phyloP scores from a whole-genome alignment of 2,329 filamentous ascomycete genomes.

The Claviceps cyperi region DNA sequence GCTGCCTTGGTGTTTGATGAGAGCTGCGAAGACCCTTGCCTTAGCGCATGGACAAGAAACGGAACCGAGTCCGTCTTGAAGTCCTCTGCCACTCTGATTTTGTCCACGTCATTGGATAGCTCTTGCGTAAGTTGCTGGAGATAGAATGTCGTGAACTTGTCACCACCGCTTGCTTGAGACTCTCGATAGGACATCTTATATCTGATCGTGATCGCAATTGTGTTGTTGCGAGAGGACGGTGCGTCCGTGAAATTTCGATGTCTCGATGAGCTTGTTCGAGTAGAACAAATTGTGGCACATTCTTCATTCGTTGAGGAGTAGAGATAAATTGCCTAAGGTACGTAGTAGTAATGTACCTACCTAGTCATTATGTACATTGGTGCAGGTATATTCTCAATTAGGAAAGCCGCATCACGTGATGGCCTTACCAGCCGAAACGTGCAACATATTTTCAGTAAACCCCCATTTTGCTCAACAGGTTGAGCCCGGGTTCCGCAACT shows the following conservation, averaged over 20 bases:
- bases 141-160: conserved; percentile 51
- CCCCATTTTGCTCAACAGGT: too few species aligned
- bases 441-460: too few species aligned
- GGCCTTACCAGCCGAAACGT: too few species aligned
- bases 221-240: background rate
- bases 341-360: too few species aligned
- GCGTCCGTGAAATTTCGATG: background rate
- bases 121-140: conserved; percentile 55
- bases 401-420: too few species aligned
- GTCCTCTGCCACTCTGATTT: conserved; percentile 52
- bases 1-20: background rate
- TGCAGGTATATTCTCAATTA: too few species aligned
- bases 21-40: conserved; percentile 54
- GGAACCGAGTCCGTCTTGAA: conserved; percentile 51
- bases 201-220: too few species aligned
- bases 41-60: conserved; percentile 52
- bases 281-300: background rate
- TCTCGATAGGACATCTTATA: background rate
- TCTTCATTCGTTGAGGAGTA: too few species aligned
- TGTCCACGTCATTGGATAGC: conserved; percentile 60
- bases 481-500: too few species aligned
- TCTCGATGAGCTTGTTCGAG: background rate
- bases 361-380: too few species aligned
- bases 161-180: conserved; percentile 4
- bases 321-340: too few species aligned